These are phyloP conservation scores for Penicillium sp. DNA, from an alignment of 2,329 filamentous ascomycete species.

Conservation along the genomic window DNA sequence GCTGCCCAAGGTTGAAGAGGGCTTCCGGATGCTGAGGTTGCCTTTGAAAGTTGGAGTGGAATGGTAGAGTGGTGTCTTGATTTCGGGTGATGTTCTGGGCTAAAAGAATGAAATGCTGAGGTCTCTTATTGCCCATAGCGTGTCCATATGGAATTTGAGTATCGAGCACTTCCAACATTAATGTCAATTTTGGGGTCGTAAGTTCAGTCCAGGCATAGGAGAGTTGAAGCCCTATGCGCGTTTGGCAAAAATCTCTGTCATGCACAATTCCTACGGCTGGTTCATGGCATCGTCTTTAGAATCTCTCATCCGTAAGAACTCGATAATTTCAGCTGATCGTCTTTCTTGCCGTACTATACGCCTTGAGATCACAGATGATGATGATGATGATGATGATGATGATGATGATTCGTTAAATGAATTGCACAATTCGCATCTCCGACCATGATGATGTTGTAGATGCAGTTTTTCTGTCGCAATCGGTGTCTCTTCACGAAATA, in stretches of 20 bases:
- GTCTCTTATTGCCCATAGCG: background rate
- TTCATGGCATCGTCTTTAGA: too few relatives aligned
- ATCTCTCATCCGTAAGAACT: too few relatives aligned
- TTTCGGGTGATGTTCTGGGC: background rate
- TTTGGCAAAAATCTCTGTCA: too few relatives aligned
- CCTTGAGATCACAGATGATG: background rate
- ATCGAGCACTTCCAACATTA: too few relatives aligned
- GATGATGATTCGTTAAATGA: background rate
- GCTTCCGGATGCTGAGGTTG: conserved; percentile 29
- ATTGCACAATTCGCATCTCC: background rate
- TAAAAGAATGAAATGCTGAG: background rate
- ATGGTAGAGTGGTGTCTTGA: conserved; percentile 17
- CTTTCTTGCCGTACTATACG: too few relatives aligned
- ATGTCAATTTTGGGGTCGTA: too few relatives aligned
- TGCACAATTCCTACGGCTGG: too few relatives aligned
- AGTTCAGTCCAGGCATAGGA: too few relatives aligned
- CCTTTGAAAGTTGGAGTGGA: conserved; percentile 27
- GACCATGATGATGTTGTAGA: background rate
- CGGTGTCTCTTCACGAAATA: background rate
- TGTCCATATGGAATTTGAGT: background rate
- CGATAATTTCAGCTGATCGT: background rate
- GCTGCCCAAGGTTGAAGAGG: conserved; percentile 37
- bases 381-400: background rate
- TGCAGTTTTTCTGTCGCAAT: background rate
- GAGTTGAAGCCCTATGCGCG: too few relatives aligned